Base-by-base conservation (phyloP, 2,329 filamentous ascomycete species). In the Sclerotiophoma versabilis region DNA sequence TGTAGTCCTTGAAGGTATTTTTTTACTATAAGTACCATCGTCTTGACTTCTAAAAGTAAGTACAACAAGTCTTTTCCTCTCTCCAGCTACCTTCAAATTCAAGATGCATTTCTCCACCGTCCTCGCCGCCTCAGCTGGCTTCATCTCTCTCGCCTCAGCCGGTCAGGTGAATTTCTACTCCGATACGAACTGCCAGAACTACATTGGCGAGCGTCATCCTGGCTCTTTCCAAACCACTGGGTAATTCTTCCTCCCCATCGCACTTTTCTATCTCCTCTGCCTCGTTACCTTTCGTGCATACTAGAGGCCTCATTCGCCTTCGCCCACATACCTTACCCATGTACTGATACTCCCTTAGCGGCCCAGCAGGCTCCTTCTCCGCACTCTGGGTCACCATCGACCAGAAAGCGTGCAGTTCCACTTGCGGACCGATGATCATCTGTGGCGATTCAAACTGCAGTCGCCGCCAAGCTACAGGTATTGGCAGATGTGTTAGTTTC, bases 151-250 rank as follows among this genome's bases (percentile, higher is more conserved):
- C 5, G 56, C 41, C 7, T 45, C 58, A 4, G 60, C 60, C 8
- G 60, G 58, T 27, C 58, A 63, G n/a, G 55, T 63, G 5, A 63
- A 63, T 41, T 63, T 63, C 25, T 63, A 63, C 45, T 61, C 56
- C 7, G 58, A 63, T 45, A 56, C 49, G 8, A 59, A 59, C 32
- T 61, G 60, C 45, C 32, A 59, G 14, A 59, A 61, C 43, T 63
- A 63, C 50, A 61, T 63, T 27, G 60, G 60, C 17, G 43, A 50
- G 38, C 12, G 29, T 1, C 51, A 58, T 30, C 60, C 60, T 3
- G 54, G 32, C 19, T 32, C 44, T 1, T 50, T 17, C 27, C 39
- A 55, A 23, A 59, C 48, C 7, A 50, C 50, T 10, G 58, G 60
- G 60, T 61, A 56, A 23, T 19, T 9, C 27, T 4, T 3, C 17